Conservation (phyloP, 306 rosid species). For the Nissolia schottii region DNA sequence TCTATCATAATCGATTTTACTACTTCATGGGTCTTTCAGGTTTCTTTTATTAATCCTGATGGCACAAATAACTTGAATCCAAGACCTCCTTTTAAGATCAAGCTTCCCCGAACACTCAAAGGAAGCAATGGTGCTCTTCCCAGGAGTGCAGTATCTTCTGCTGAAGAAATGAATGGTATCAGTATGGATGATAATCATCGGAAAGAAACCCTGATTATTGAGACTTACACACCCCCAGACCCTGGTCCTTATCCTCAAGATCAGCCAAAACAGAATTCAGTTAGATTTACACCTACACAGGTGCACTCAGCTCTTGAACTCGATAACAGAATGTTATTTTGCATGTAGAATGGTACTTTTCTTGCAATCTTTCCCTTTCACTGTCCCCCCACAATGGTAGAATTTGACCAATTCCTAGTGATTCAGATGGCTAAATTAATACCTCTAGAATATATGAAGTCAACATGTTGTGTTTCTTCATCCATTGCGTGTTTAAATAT, state of each 20-base stretch:
- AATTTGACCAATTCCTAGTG: conserved; percentile 13
- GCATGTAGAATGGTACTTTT: background rate
- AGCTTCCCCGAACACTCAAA: conserved; percentile 67
- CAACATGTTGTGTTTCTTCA: conserved; percentile 11
- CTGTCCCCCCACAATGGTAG: background rate
- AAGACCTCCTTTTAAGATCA: conserved; percentile 75
- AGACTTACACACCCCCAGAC: conserved; percentile 88
- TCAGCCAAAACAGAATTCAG: conserved; percentile 92
- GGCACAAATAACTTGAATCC: conserved; percentile 61
- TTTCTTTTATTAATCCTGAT: conserved; percentile 57
- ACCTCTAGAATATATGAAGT: background rate
- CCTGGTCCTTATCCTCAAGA: conserved; percentile 99
- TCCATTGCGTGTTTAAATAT: background rate
- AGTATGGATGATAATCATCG: conserved; percentile 30
- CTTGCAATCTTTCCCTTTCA: background rate
- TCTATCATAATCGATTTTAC: too few relatives aligned
- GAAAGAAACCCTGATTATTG: conserved; percentile 64
- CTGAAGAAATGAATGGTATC: conserved; percentile 37
- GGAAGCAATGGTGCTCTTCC: conserved; percentile 48
- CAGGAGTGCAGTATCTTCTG: conserved; percentile 41
- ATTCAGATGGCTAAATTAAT: conserved; percentile 12
- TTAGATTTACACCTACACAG: conserved; percentile 93
- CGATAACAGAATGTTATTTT: conserved; percentile 6
- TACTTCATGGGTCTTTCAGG: conserved; percentile 47
- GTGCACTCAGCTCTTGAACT: conserved; percentile 36